Base-by-base conservation (phyloP, 192 early-diverging fungal genomes). In the Backusella westeae region DNA sequence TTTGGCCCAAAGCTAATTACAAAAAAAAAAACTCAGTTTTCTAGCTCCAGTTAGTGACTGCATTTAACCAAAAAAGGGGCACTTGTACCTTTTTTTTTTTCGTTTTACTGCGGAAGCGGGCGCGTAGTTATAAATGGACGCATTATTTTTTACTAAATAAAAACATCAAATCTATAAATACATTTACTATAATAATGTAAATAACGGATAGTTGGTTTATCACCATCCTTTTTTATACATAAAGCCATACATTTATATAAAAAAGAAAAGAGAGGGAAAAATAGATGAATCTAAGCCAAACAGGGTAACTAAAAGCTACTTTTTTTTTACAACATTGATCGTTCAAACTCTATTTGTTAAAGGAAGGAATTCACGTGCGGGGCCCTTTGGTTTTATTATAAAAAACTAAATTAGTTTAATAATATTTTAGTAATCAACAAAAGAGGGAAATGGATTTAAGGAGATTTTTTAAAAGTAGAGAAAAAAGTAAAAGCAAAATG, bases 331-430 rank as follows among this genome's bases (percentile, higher is more conserved):
- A 10, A 59, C 53, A 59, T 59, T 21, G 53, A 59, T 59, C 53
- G 10, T 59, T 59, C 53, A 59, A 59, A 59, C 53, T 59, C 17
- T 59, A 59, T 59, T 59, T 59, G 53, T 59, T 59, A 59, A 23
- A 59, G 53, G 46, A 59, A 59, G 53, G 21, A 59, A 59, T 29
- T 59, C 53, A 59, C 53, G 53, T 59, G 53, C 23, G 7, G 53
- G 8, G 9, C 3, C 23, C 53, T 59, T 49, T 49, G 46, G 23
- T 23, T 59, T 59, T 12, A n/a, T 29, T 59, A 59, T 23, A 59
- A 23, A 53, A 59, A 59, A 59, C 53, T 59, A 59, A 59, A 59
- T 59, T 59, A 59, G 53, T 59, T 23, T 59, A 26, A 19, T 49
- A 49, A 49, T 49, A 17, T 44, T 44, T 44, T 44, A 44, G 42